Evolutionary conservation across 805 yeast genomes (phyloP).

Genomic region (Zygoascus flipseniorum): DNA sequence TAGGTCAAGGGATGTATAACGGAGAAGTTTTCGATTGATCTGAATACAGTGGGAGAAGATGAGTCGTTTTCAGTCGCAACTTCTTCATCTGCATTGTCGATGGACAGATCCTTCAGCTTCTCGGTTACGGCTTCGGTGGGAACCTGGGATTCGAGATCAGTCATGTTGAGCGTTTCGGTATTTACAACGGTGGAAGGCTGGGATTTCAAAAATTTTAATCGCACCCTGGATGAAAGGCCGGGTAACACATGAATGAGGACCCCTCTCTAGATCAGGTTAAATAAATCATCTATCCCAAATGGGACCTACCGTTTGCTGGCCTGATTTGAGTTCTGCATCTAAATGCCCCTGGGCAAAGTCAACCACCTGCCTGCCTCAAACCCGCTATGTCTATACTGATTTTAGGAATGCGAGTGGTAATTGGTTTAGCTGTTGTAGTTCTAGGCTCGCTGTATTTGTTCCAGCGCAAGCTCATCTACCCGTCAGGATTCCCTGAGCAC

Average conservation of each 20-base stretch:
- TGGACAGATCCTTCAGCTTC: constrained; percentile 11
- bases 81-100: constrained; percentile 1
- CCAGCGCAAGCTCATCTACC: constrained; percentile 71
- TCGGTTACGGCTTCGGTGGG: constrained; percentile 22
- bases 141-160: constrained; percentile 23
- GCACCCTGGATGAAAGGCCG: too few relatives aligned
- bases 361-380: not conserved
- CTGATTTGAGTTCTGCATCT: not conserved
- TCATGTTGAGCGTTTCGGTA: constrained; percentile 7
- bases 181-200: too few relatives aligned
- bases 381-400: not conserved
- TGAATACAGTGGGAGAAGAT: constrained; percentile 16
- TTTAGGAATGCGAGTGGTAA: not conserved
- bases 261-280: too few relatives aligned
- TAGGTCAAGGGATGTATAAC: constrained; percentile 84
- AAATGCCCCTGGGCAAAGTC: too few relatives aligned
- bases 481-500: constrained; percentile 71
- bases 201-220: too few relatives aligned
- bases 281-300: too few relatives aligned
- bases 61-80: not conserved
- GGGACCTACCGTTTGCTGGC: not conserved
- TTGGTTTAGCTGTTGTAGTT: constrained; percentile 8
- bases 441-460: constrained; percentile 16
- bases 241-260: too few relatives aligned
- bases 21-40: constrained; percentile 36